Conservation (phyloP, 2,329 filamentous ascomycete genomes). For the Penicillium capsulatum region DNA sequence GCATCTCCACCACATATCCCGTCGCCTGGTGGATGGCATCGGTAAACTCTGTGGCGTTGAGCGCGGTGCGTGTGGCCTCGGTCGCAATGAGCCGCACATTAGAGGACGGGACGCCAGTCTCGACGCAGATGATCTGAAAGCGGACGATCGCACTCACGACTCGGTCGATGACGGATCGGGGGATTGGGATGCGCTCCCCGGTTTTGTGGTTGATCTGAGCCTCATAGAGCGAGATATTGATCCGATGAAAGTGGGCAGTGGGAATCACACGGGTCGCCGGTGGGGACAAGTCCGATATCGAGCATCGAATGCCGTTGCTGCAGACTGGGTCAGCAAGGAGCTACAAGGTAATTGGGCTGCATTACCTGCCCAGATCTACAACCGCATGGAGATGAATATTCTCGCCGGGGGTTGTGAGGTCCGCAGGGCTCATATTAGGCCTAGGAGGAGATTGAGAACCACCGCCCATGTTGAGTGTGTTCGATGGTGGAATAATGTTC, state of each 20-base stretch:
- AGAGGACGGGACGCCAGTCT: conserved; percentile 58
- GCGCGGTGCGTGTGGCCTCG: conserved; percentile 75
- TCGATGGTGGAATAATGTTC: too few relatives aligned
- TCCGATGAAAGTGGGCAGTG: conserved; percentile 72
- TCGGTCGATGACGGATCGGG: conserved; percentile 55
- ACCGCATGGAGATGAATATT: conserved; percentile 29
- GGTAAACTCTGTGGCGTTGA: conserved; percentile 68
- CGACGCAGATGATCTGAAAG: conserved; percentile 66
- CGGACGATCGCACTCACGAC: conserved; percentile 64
- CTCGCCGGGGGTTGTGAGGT: background rate
- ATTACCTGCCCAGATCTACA: conserved; percentile 40
- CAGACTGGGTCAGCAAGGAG: background rate
- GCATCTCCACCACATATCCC: conserved; percentile 64
- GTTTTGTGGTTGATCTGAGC: conserved; percentile 50
- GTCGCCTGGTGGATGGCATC: conserved; percentile 58
- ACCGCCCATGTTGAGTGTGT: conserved; percentile 6
- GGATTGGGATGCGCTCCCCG: conserved; percentile 50
- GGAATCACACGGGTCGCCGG: conserved; percentile 68
- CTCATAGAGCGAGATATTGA: conserved; percentile 79
- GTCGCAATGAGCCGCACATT: conserved; percentile 78
- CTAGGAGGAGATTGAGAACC: background rate
- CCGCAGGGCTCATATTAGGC: background rate
- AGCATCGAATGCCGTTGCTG: conserved; percentile 86
- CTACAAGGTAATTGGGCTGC: background rate
- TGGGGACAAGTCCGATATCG: conserved; percentile 71